Conservation (phyloP, 257 asterid species). For the Ilex asprella region DNA sequence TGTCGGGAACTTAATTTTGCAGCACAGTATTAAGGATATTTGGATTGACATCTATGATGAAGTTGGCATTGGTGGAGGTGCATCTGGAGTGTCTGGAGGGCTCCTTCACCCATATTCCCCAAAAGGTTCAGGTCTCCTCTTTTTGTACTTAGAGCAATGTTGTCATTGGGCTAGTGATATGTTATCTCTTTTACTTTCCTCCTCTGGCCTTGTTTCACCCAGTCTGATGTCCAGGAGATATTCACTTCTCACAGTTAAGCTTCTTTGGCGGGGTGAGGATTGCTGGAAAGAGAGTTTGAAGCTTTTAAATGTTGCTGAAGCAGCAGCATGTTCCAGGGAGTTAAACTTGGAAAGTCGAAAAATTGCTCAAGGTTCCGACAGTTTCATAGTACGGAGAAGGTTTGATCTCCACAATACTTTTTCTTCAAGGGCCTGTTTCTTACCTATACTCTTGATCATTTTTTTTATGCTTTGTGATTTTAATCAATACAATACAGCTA, state of each 20-base stretch:
- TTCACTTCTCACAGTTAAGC: constrained; percentile 58
- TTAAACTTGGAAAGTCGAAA: constrained; percentile 22
- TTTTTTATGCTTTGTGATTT: too few species aligned
- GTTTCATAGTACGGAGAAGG: constrained; percentile 67
- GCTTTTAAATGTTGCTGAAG: constrained; percentile 66
- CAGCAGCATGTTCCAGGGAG: constrained; percentile 28
- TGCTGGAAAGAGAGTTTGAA: constrained; percentile 86
- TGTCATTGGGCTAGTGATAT: not conserved
- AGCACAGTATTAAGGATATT: constrained; percentile 63
- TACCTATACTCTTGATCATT: too few species aligned
- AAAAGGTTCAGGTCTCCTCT: constrained; percentile 44
- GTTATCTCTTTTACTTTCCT: constrained; percentile 4
- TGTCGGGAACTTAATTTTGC: constrained; percentile 16
- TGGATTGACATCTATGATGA: constrained; percentile 82
- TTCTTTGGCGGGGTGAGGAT: constrained; percentile 79
- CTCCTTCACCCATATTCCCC: constrained; percentile 97
- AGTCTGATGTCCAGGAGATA: not conserved
- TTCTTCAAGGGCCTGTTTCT: not conserved
- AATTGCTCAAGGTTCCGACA: constrained; percentile 17
- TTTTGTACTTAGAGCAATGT: constrained; percentile 5
- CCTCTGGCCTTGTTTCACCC: constrained; percentile 5
- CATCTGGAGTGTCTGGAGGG: constrained; percentile 98
- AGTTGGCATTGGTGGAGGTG: constrained; percentile 95
- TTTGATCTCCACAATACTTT: constrained; percentile 19
- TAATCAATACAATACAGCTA: too few species aligned